Evolutionary conservation across 768 basidiomycete genomes (phyloP).

Genomic region (Hygrophorus pudorinus): DNA sequence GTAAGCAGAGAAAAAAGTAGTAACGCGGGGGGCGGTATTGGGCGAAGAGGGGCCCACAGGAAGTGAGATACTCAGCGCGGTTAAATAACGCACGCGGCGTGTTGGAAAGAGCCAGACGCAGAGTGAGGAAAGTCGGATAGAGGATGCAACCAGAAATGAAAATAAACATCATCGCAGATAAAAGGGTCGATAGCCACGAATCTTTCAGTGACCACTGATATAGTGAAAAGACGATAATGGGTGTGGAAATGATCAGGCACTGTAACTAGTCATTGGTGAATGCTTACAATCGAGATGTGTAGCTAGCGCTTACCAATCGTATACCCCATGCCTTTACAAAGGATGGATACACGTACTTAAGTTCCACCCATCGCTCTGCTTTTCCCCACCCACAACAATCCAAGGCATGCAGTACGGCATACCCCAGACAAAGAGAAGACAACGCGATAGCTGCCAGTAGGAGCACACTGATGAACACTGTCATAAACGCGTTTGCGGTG

Average conservation of each 20-base stretch:
- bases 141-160: slow-evolving; percentile 37
- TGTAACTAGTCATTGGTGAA: slow-evolving; percentile 14
- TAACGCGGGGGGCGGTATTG: slow-evolving; percentile 59
- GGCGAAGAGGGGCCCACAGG: slow-evolving; percentile 52
- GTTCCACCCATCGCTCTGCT: slow-evolving; percentile 10
- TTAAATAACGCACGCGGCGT: slow-evolving; percentile 29
- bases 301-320: slow-evolving; percentile 54
- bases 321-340: slow-evolving; percentile 53
- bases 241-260: slow-evolving; percentile 57
- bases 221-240: slow-evolving; percentile 68
- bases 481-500: slow-evolving; percentile 85
- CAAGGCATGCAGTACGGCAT: slow-evolving; percentile 29
- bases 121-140: slow-evolving; percentile 37
- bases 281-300: not conserved
- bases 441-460: slow-evolving; percentile 55
- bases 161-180: slow-evolving; percentile 65
- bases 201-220: slow-evolving; percentile 90
- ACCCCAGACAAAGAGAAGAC: slow-evolving; percentile 41
- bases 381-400: slow-evolving; percentile 16
- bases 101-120: slow-evolving; percentile 34
- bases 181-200: slow-evolving; percentile 75
- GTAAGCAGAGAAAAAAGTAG: slow-evolving; percentile 52
- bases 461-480: slow-evolving; percentile 67
- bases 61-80: slow-evolving; percentile 24
- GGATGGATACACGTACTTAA: slow-evolving; percentile 27